Base-by-base conservation (phyloP, 1,139 yeast species). In the Candida albicans region DNA sequence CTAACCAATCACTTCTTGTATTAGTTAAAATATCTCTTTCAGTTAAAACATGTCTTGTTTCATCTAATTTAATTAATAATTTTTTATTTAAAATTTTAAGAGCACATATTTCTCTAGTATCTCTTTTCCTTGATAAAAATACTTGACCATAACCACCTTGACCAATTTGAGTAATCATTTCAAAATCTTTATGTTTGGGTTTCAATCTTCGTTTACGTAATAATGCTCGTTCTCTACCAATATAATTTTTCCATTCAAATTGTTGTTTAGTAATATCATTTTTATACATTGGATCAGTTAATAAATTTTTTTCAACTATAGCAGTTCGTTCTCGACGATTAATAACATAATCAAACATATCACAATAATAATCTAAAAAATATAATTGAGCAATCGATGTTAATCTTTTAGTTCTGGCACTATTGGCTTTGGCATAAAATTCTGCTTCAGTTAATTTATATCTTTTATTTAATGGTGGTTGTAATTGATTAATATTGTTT, bases 61-160 rank as follows among this genome's bases (percentile, higher is more conserved):
- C 99, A 62, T 93, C 96, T 52, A 91, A 78, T 65, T 88, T 91
- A 47, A 89, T 83, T 53, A 95, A 73, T 51, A 91, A 73, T 57
- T 86, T 86, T 65, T 95, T 95, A 64, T 90, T 91, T 59, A 95
- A 77, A 15, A 93, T 88, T 63, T 95, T 95, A 56, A 95, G 75
- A 1, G 99, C 99, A 67, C 97, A 93, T 39, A 95, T 86, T 66
- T 95, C 99, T 53, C 86, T 82, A 4, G 98, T 90, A 59, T 95
- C 99, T 54, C 84, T 84, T 71, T 95, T 95, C 53, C 93, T 80
- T 1, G 99, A 98, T 53, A 95, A 72, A 57, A 88, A 95, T 13
- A 95, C 99, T 68, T 90, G 96, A 22, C 99, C 99, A 60, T 95
- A 95, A 2, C 99, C 99, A 59, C 99, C 99, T 71, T 95, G 99